These are phyloP conservation scores for Durio zibethinus DNA, from an alignment of 345 rosid genomes.

Conservation along the genomic window DNA sequence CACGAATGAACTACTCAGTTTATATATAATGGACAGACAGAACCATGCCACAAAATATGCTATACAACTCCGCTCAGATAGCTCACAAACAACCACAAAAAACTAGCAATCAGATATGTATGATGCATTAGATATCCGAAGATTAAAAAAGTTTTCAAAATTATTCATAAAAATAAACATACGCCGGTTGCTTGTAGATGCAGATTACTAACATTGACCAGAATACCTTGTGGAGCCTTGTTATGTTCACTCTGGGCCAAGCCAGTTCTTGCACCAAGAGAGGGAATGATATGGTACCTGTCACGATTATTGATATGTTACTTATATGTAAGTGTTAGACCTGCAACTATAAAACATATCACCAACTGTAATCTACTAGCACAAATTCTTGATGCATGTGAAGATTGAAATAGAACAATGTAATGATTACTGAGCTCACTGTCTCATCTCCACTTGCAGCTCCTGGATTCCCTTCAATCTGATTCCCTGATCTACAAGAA, in stretches of 20 bases:
- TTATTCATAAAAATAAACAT: background rate
- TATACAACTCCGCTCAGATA: background rate
- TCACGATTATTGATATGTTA: slow-evolving; percentile 6
- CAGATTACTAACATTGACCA: background rate
- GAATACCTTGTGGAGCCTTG: slow-evolving; percentile 92
- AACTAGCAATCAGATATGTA: background rate
- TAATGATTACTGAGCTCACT: slow-evolving; percentile 40
- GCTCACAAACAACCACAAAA: slow-evolving; percentile 4
- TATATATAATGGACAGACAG: background rate
- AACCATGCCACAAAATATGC: background rate
- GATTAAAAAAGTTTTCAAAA: background rate
- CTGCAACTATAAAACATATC: slow-evolving; percentile 6
- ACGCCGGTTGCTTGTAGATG: background rate
- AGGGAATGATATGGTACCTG: slow-evolving; percentile 95
- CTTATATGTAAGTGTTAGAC: background rate
- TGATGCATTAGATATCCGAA: background rate
- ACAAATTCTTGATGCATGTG: background rate
- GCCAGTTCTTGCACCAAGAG: slow-evolving; percentile 96
- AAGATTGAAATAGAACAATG: slow-evolving; percentile 14
- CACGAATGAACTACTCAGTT: background rate
- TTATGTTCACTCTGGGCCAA: slow-evolving; percentile 79
- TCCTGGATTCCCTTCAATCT: slow-evolving; percentile 90
- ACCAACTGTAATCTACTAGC: background rate
- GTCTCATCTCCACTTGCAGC: slow-evolving; percentile 91
- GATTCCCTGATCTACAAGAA: slow-evolving; percentile 78